Evolutionary conservation across 1,139 yeast species (phyloP).

Genomic region (Saccharomyces pastorianus): DNA sequence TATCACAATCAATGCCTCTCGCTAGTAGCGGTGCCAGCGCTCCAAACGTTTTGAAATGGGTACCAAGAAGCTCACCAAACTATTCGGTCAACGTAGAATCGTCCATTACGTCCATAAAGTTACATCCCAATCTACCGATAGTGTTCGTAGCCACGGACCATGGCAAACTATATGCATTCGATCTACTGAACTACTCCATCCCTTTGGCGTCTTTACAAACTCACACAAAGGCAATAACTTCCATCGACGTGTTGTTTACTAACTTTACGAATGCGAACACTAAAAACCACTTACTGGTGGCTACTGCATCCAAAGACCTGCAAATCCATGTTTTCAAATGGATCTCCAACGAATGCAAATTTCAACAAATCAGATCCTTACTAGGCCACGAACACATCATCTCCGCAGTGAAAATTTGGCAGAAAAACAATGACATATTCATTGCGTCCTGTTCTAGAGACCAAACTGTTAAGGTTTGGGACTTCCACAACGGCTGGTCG

Average conservation of each 20-base stretch:
- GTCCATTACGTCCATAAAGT: constrained; percentile 53
- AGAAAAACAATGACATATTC: constrained; percentile 9
- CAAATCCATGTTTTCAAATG: constrained; percentile 44
- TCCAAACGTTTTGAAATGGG: constrained; percentile 48
- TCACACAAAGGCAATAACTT: constrained; percentile 66
- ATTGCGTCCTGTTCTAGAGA: constrained; percentile 76
- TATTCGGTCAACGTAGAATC: constrained; percentile 32
- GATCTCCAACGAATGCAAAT: constrained; percentile 35
- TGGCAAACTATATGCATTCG: constrained; percentile 73
- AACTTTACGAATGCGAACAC: constrained; percentile 24
- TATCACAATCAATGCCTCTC: constrained; percentile 13
- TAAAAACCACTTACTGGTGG: constrained; percentile 6
- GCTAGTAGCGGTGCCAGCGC: constrained; percentile 30
- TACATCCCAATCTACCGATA: constrained; percentile 67
- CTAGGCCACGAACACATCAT: constrained; percentile 87
- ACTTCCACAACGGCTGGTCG: constrained; percentile 60
- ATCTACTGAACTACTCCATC: constrained; percentile 51
- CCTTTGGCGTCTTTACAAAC: constrained; percentile 66
- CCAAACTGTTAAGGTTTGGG: constrained; percentile 69
- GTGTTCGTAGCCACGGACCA: constrained; percentile 65
- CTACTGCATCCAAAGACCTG: constrained; percentile 41
- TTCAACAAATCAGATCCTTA: constrained; percentile 54
- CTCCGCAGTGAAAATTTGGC: constrained; percentile 48
- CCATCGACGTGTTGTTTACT: constrained; percentile 39
- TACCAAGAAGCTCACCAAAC: constrained; percentile 40